Base-by-base conservation (phyloP, 345 rosid species). In the Alliaria petiolata region DNA sequence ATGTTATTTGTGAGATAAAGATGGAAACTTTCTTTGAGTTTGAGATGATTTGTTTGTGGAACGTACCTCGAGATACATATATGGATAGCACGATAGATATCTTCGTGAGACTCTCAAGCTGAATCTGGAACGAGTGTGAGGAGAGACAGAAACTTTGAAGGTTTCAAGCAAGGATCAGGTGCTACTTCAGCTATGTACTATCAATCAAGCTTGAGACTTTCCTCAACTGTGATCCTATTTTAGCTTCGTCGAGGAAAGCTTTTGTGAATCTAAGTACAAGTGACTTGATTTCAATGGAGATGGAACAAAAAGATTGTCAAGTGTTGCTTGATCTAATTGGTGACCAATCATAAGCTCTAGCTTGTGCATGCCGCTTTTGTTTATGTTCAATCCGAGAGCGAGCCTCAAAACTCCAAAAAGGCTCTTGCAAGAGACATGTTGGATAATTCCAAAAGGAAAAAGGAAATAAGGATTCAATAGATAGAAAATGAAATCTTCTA, bases 141-240 rank as follows among this genome's bases (percentile, higher is more conserved):
- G 13, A 95, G 78, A 60, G 91, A 83, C n/a, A 86, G 58, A 75
- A 91, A 89, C 84, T 86, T 95, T 0, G 92, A 83, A 16, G 88
- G 69, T 74, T 81, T 91, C 58, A 91, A 65, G 66, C 79, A 84
- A 59, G 87, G 99, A 80, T 95, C 99, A 3, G 96, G 92, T 30
- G 99, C 95, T 70, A 95, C 97, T 80, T 95, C 97, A 35, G 87
- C 85, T 65, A 88, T 65, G 70, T 91, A 95, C 69, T 79, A 76
- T 95, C 97, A 76, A 91, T 76, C 85, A 95, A 85, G 58, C 79
- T 50, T 13, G 85, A 78, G 25, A 89, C 96, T 79, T 87, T 95
- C 77, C 70, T 82, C 78, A 84, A 15, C 15, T 53, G 78, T 62
- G 39, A 11, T 25, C 56, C 80, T 77, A 81, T 79, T 56, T 34